These are phyloP conservation scores for Chaetomiaceae sp. DNA, from an alignment of 2,329 filamentous ascomycete species.

Conservation along the genomic window DNA sequence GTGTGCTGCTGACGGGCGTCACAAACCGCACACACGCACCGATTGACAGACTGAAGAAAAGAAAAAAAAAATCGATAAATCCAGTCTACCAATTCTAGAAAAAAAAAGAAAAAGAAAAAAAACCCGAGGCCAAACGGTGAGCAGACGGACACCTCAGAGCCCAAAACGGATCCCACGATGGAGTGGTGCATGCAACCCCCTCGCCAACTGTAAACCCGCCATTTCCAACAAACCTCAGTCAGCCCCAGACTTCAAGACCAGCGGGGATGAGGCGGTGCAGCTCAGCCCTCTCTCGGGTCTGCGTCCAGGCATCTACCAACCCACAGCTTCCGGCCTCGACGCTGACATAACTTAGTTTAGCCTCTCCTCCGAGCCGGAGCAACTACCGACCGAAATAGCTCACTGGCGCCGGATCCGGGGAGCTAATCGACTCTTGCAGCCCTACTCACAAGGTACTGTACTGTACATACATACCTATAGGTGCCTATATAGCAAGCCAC, in stretches of 20 bases:
- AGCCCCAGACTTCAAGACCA: neutral
- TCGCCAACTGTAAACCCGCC: no score
- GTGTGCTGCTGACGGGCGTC: neutral
- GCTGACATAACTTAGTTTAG: no score
- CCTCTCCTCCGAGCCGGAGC: no score
- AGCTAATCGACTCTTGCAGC: no score
- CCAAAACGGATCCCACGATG: constrained; percentile 7
- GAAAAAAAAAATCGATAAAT: constrained; percentile 7
- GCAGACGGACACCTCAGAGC: neutral
- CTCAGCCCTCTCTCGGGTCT: neutral
- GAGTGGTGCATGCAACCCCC: neutral
- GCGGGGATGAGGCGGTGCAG: constrained; percentile 8
- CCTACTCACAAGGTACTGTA: no score
- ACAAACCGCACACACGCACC: neutral
- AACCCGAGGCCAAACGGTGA: constrained; percentile 13
- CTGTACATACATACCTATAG: no score
- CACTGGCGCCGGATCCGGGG: no score
- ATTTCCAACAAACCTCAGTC: no score
- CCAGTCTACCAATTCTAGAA: neutral
- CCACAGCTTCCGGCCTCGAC: neutral
- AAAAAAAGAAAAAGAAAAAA: no score
- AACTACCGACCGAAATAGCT: neutral
- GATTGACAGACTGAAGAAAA: neutral
- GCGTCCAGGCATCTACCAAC: neutral
- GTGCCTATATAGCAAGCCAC: no score